Evolutionary conservation across 2,329 filamentous ascomycete species (phyloP), one percentile per base, ranked within the genome.

Genomic region (Penicillium sp.): DNA sequence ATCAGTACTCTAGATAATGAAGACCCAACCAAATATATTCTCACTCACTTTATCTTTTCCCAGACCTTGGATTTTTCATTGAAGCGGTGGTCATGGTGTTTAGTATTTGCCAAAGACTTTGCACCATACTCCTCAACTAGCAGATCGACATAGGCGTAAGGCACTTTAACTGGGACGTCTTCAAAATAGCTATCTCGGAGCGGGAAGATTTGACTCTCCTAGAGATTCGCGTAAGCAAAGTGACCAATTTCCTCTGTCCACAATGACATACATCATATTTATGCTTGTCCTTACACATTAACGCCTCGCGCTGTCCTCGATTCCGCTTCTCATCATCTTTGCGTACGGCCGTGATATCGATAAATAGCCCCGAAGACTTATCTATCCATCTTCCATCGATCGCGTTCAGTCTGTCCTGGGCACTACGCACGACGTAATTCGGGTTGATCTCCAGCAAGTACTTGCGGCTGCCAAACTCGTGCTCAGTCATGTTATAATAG

Each of bases 321-420:
- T 54, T 53, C 30, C 67, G 58, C 5, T 60, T 62, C 0, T 59
- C 60, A 11, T 62, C 49, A 44, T 76, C 70, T 8, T 64, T 64
- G 34, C 75, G 65, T 4, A 80, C 62, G 4, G 74, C 72, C 0
- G 76, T 79, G 42, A 80, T 77, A 52, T 80, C 77, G 48, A 80
- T 78, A 49, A 77, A 80, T 0, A 80, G 56, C 0, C 77, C 77
- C 0, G 72, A 77, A 0, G 69, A 62, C 13, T 66, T 77, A 50
- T 80, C 76, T 43, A 80, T 77, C 75, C 75, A 80, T 14, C 77
- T 66, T 7, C 71, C 76, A 51, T 80, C 76, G 37, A 80, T 80
- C 20, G 73, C 65, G 43, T 80, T 80, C 32, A 68, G 48, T 9
- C 38, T 57, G 47, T 80, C 77, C 4, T 58, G 35, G 0, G 58